Base-by-base conservation (phyloP, 768 basidiomycete genomes). In the Amanita pseudoporphyria region DNA sequence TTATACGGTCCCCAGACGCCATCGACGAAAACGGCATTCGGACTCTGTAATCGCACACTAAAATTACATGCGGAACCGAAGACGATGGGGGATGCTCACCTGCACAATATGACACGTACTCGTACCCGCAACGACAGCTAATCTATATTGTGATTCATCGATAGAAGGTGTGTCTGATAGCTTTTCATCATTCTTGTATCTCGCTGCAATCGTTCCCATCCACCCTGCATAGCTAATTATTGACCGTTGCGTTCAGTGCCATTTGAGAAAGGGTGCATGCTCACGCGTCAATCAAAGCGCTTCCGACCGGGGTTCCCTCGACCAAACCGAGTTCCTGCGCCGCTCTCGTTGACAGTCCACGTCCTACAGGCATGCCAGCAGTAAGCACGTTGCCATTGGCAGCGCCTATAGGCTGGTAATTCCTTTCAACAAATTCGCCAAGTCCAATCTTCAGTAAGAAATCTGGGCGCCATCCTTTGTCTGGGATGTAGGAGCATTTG, bases 91-190 rank as follows among this genome's bases (percentile, higher is more conserved):
- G 18, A 26, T n/a, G 51, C 54, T 28, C 47, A 85, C 87, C 72
- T 92, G 91, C 1, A 95, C 86, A 39, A 99, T 75, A 66, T 98
- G 89, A 62, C 96, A 98, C 5, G 94, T 97, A 57, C 88, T 92
- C 5, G 95, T 99, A 7, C 96, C 96, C 22, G 96, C 96, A 49
- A 94, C 86, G 40, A 86, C 91, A 3, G 94, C 95, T 16, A 99
- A 71, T 35, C 95, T 74, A 58, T 87, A 81, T 12, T 74, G 70
- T 5, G 89, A 89, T 55, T 95, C 88, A 5, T 82, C 75, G 6
- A 96, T 67, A 10, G 72, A 68, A 13, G 90, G 87, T 18, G 73
- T 59, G 9, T 64, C 61, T 0, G 76, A 78, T n/a, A 79, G 53
- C 52, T 69, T 65, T 5, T 74, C 79, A 30, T 77, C 70, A 45